These are phyloP conservation scores for Xylariaceae sp. DNA, from an alignment of 2,329 filamentous ascomycete genomes.

Conservation along the genomic window DNA sequence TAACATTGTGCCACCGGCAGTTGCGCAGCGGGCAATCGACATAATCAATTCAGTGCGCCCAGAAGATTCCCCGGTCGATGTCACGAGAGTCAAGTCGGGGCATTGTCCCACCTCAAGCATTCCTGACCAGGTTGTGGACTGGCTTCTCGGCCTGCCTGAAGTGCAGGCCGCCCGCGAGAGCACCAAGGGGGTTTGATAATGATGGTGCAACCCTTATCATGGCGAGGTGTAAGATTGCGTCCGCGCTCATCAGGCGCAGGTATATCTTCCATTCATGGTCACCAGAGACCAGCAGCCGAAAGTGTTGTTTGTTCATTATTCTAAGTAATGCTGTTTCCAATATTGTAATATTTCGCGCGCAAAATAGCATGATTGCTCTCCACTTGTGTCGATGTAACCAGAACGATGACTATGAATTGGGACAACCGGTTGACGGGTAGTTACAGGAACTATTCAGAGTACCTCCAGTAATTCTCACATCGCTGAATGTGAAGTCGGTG, in stretches of 20 bases:
- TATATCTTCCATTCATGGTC: too few relatives aligned
- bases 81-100: slow-evolving; percentile 34
- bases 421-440: neutral
- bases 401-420: neutral
- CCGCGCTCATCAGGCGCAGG: too few relatives aligned
- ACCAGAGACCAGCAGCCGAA: too few relatives aligned
- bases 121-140: slow-evolving; percentile 27
- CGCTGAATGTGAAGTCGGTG: neutral
- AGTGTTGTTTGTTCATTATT: too few relatives aligned
- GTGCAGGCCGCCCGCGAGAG: neutral
- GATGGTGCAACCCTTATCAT: too few relatives aligned
- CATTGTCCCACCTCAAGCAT: slow-evolving; percentile 33
- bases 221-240: too few relatives aligned
- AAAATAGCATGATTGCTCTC: too few relatives aligned
- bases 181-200: neutral
- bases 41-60: slow-evolving; percentile 26
- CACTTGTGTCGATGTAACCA: too few relatives aligned
- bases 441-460: neutral
- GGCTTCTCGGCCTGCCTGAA: slow-evolving; percentile 12
- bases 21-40: slow-evolving; percentile 33
- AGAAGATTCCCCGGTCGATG: slow-evolving; percentile 30
- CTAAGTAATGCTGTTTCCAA: too few relatives aligned
- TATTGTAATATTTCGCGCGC: too few relatives aligned
- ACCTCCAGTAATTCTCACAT: neutral
- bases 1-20: slow-evolving; percentile 26